Percentiles rank a stretch among this genome's conserved stretches.
phyloP scores from a whole-genome alignment of 768 basidiomycete genomes.

The Leccinum imitatum region DNA sequence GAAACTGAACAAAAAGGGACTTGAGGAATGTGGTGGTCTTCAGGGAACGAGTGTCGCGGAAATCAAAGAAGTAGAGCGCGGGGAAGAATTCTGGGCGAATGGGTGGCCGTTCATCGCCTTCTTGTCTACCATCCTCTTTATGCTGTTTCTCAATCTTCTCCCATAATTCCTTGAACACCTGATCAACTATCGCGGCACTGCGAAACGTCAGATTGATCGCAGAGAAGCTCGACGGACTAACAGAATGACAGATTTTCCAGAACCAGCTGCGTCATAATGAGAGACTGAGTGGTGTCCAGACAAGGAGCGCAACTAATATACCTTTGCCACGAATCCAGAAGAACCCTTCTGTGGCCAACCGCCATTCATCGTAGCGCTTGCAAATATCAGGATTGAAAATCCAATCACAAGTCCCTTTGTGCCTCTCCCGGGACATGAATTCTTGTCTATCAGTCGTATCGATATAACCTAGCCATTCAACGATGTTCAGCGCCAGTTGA shows the following conservation, averaged over 20 bases:
- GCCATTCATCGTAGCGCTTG: slow-evolving; percentile 20
- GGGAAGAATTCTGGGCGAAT: slow-evolving; percentile 27
- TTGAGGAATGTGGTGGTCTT: slow-evolving; percentile 20
- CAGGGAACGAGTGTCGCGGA: slow-evolving; percentile 24
- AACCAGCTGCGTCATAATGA: slow-evolving; percentile 16
- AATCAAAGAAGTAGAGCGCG: slow-evolving; percentile 30
- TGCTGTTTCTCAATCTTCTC: slow-evolving; percentile 23
- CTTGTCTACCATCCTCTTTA: slow-evolving; percentile 17
- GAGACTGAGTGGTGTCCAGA: not conserved
- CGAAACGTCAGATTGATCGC: slow-evolving; percentile 4
- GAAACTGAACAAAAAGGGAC: slow-evolving; percentile 27
- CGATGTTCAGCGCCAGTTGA: slow-evolving; percentile 21
- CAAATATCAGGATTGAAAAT: slow-evolving; percentile 22
- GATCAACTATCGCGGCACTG: slow-evolving; percentile 27
- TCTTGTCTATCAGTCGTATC: slow-evolving; percentile 26
- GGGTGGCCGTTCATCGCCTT: slow-evolving; percentile 15
- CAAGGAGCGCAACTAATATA: not conserved
- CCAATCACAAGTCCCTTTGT: slow-evolving; percentile 27
- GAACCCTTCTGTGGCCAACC: slow-evolving; percentile 19
- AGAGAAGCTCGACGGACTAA: slow-evolving; percentile 3
- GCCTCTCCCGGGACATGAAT: slow-evolving; percentile 25
- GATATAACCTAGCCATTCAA: slow-evolving; percentile 26
- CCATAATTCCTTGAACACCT: slow-evolving; percentile 24
- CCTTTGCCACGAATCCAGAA: slow-evolving; percentile 29
- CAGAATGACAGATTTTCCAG: slow-evolving; percentile 28